Evolutionary conservation across 2,329 filamentous ascomycete species (phyloP), one percentile per base, ranked within the genome.

Genomic region (Myriangium duriaei): DNA sequence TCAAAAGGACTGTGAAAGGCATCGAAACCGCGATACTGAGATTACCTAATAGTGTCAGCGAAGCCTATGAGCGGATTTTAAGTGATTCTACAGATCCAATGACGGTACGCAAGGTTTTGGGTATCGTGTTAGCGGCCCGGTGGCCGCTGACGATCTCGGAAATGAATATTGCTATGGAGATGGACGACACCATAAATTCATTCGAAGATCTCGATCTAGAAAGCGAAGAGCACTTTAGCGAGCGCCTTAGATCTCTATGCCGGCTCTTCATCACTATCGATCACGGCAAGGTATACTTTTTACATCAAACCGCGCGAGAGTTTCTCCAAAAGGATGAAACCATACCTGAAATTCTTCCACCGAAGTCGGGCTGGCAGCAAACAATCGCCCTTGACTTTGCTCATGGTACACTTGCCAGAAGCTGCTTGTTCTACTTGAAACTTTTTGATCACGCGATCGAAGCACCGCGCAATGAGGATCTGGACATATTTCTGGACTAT

Each of bases 231-330:
- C 7, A 29, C 3, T 26, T 39, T 3, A 34, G 42, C 12, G 29
- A 33, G 9, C 32, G 39, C 9, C 34, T 53, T 16, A 34, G 43
- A 6, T 4, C 45, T 10, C 21, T 18, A 10, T 53, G 51, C 32
- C 49, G 51, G 6, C 42, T 53, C 7, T 54, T 55, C 40, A 38
- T 54, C 7, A 43, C 37, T 16, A 43, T 55, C 17, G 40, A 46
- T 14, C 37, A 51, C 31, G 41, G 34, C 3, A 40, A 31, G 19
- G 40, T 55, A 13, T 52, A 45, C 37, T 42, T 54, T 12, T 46
- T 55, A 21, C 52, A 54, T 34, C 47, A 56, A 32, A 55, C 52
- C 10, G 51, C 51, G 11, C 46, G 39, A 32, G 51, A 56, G 33
- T 56, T 54, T 41, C 42, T 54, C n/a, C n/a, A n/a, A n/a, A n/a